Evolutionary conservation across 73 alveolate genomes (phyloP).

Genomic region (Uronychia setigera): DNA sequence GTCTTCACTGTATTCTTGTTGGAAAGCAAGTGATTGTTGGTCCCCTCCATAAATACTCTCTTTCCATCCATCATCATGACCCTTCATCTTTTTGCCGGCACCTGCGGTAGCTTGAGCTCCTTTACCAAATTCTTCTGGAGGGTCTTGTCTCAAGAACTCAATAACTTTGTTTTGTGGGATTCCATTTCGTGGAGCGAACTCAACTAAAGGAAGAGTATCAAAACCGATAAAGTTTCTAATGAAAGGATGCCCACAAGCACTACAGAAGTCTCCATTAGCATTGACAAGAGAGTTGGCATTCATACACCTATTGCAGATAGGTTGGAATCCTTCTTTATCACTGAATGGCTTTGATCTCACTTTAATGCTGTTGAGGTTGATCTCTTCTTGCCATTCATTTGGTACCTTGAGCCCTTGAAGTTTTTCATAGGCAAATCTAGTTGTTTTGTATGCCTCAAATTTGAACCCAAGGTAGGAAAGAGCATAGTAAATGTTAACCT

Average conservation of each 20-base stretch:
- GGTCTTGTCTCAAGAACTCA: slow-evolving; percentile 77
- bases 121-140: slow-evolving; percentile 59
- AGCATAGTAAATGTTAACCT: slow-evolving; percentile 84
- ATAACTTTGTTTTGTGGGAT: slow-evolving; percentile 74
- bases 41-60: slow-evolving; percentile 66
- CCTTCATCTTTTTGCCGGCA: slow-evolving; percentile 13
- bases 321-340: slow-evolving; percentile 90
- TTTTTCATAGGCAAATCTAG: slow-evolving; percentile 94
- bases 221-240: slow-evolving; percentile 91
- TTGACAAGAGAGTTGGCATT: slow-evolving; percentile 78
- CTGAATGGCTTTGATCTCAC: slow-evolving; percentile 92
- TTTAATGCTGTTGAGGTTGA: slow-evolving; percentile 88
- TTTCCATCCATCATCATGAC: slow-evolving; percentile 70
- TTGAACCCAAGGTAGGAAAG: slow-evolving; percentile 78
- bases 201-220: slow-evolving; percentile 93
- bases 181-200: slow-evolving; percentile 76
- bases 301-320: slow-evolving; percentile 88
- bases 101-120: slow-evolving; percentile 63
- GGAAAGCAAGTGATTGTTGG: slow-evolving; percentile 73
- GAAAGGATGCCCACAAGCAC: slow-evolving; percentile 92
- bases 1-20: slow-evolving; percentile 27
- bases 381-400: slow-evolving; percentile 93
- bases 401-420: slow-evolving; percentile 90
- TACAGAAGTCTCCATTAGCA: slow-evolving; percentile 85
- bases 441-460: slow-evolving; percentile 94